Base-by-base conservation (phyloP, 176 grass and related monocot species). In the Guadua angustifolia region DNA sequence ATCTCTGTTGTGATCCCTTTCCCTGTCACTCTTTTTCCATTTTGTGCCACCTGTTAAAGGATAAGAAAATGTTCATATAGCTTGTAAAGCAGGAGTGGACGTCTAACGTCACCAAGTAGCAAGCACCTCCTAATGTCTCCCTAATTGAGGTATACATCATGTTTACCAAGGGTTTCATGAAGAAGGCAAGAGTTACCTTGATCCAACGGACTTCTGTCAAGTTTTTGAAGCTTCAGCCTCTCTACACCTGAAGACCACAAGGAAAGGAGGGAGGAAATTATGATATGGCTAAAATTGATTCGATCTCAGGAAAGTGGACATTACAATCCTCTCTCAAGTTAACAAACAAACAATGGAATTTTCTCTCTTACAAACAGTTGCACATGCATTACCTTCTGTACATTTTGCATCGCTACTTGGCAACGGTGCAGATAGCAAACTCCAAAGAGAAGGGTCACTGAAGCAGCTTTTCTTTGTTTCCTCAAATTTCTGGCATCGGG, bases 391-490 rank as follows among this genome's bases (percentile, higher is more conserved):
- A 89, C 93, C 90, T 82, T 95, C 88, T 14, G 61, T 60, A 17
- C 74, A 71, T 57, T 92, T 94, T 40, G 74, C 17, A 58, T 89
- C 50, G 1, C 58, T 87, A 72, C 57, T 74, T 42, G 82, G 83
- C 45, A 91, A 77, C n/a, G 89, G 76, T 17, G 78, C 74, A 77
- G 87, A 87, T 47, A 97, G 68, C 25, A 84, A 69, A 83, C 91
- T 83, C 83, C 77, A 76, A 45, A 94, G 84, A 56, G 86, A 53
- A 74, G 88, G 84, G 55, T 97, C 92, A 44, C 84, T 90, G 73
- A 92, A 97, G 74, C 94, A 94, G 77, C 94, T 97, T 67, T 39
- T 89, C 74, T 90, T 90, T 19, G 82, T 90, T 90, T 90, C 88
- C 86, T 94, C 88, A 55, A 92, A 97, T 75, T 85, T 86, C 24